Percentiles rank a stretch among this genome's conserved stretches.
Evolutionary conservation across 495 filamentous ascomycete genomes (phyloP).

Genomic region (Neohortaea acidophila): DNA sequence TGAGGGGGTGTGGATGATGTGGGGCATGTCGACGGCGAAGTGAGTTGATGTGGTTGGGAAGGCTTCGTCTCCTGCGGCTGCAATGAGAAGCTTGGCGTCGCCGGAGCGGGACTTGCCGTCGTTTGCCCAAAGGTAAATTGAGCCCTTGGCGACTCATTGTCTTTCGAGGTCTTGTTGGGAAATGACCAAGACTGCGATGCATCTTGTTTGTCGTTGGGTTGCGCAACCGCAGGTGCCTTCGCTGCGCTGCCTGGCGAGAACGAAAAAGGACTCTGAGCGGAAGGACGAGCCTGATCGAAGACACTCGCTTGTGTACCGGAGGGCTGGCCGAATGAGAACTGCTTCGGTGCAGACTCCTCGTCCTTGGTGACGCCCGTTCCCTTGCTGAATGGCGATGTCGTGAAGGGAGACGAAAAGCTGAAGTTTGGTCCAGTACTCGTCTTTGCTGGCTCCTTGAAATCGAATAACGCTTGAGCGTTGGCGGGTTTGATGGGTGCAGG

Average conservation of each 20-base stretch:
- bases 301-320: too few relatives aligned
- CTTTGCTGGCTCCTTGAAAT: background rate
- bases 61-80: background rate
- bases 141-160: too few relatives aligned
- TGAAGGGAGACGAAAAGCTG: background rate
- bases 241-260: too few relatives aligned
- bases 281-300: too few relatives aligned
- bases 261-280: too few relatives aligned
- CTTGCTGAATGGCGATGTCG: background rate
- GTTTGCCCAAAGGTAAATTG: slow-evolving; percentile 1
- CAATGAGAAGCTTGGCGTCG: slow-evolving; percentile 1
- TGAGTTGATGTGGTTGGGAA: slow-evolving; percentile 6
- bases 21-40: background rate
- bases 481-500: background rate
- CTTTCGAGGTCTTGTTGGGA: too few relatives aligned
- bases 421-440: background rate
- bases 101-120: background rate
- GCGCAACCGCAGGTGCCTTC: too few relatives aligned
- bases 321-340: too few relatives aligned
- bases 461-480: background rate
- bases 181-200: too few relatives aligned
- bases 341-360: background rate
- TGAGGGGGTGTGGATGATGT: background rate
- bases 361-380: background rate
- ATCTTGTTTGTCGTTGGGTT: too few relatives aligned